A percentile compares a stretch with the other conserved stretches of the same genome.
Conservation (phyloP, 805 yeast species). For the Wickerhamomyces silvicola region DNA sequence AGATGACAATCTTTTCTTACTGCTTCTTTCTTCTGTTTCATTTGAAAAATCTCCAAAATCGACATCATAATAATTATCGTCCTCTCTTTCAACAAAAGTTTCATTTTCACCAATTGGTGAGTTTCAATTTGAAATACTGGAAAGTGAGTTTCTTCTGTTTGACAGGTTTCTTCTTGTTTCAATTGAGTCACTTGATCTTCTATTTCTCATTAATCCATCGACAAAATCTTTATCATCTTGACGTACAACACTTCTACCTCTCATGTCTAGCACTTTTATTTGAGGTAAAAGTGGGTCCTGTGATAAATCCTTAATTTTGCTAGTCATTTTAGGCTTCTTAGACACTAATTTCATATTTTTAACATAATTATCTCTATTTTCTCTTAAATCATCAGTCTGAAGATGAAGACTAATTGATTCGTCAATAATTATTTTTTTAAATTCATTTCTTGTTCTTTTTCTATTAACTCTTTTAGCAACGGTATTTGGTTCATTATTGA, state of each 20-base stretch:
- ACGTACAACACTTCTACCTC: neutral
- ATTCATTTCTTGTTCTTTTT: constrained; percentile 4
- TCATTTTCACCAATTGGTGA: constrained; percentile 6
- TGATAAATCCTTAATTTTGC: no score
- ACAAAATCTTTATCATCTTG: constrained; percentile 18
- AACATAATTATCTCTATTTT: constrained; percentile 19
- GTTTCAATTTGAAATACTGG: constrained; percentile 15
- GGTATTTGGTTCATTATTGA: no score
- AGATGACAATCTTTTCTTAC: constrained; percentile 11
- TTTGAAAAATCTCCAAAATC: constrained; percentile 9
- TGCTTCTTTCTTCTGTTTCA: constrained; percentile 4
- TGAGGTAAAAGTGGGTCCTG: no score
- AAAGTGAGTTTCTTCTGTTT: constrained; percentile 18
- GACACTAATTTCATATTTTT: constrained; percentile 8
- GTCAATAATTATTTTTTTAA: constrained; percentile 9
- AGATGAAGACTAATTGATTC: constrained; percentile 12
- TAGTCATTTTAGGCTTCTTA: constrained; percentile 2
- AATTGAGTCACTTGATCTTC: constrained; percentile 20
- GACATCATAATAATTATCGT: constrained; percentile 7
- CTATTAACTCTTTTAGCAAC: neutral
- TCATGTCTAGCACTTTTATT: no score
- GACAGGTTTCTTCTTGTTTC: constrained; percentile 21
- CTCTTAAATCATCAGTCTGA: constrained; percentile 18
- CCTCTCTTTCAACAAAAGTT: neutral
- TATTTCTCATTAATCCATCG: constrained; percentile 17